Evolutionary conservation across 331 rosid species (phyloP), one percentile per base, ranked within the genome.

Genomic region (Stylosanthes scabra): DNA sequence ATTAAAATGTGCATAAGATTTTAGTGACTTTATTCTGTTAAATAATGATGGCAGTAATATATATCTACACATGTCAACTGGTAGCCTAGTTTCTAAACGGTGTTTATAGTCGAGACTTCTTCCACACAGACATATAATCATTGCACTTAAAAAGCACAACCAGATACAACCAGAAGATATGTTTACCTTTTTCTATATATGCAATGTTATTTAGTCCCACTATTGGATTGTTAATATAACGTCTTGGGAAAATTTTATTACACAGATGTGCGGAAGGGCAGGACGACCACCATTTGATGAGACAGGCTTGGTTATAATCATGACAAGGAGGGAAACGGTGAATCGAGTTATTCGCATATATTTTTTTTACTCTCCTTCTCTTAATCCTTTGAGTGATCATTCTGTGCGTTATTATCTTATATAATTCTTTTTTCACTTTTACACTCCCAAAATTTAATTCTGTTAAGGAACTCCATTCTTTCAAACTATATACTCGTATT

Each of bases 231-330:
- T 34, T 31, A 16, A 20, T 34, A 60, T 65, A 52, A 65, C n/a
- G 59, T 59, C 28, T 47, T 31, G 28, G 67, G 63, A 16, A 76
- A 72, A 1, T 2, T 45, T 65, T 78, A 13, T 49, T 47, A n/a
- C 65, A 83, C 87, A 94, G 99, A 94, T 94, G 99, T 82, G 91
- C 7, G 99, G 99, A 77, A 86, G 99, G 82, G 99, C 99, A 66
- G 99, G 97, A 64, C 93, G 99, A 64, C 99, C 99, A 72, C 99
- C 97, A 47, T 94, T 94, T 79, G 97, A 94, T 88, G 99, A 91
- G 72, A 86, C 97, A 40, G 99, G 99, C 81, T 85, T 85, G 88
- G 99, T 89, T 86, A 72, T 94, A 88, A 91, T 94, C 80, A 94
- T 94, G 99, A 94, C 99, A 83, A 89, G 97, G 86, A 84, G 89